Evolutionary conservation across 345 rosid species (phyloP).

Genomic region (Murraya koenigii): DNA sequence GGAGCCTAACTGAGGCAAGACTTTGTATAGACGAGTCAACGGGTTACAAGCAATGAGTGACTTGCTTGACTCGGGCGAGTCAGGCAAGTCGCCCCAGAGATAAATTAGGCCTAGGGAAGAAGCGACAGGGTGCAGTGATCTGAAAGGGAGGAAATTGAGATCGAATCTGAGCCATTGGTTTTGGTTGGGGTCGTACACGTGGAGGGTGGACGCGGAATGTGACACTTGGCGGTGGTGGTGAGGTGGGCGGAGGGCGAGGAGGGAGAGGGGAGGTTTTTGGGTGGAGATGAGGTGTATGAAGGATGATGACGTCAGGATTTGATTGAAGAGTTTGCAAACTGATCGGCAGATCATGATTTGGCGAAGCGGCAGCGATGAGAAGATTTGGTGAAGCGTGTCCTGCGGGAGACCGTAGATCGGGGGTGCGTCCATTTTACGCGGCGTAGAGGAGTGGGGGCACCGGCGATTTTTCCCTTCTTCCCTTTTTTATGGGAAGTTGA

Average conservation of each 20-base stretch:
- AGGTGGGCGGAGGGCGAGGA: conserved; percentile 71
- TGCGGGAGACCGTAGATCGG: conserved; percentile 65
- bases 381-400: conserved; percentile 76
- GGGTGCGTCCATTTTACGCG: conserved; percentile 35
- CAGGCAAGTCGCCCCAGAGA: conserved; percentile 61
- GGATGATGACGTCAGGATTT: conserved; percentile 38
- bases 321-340: conserved; percentile 64
- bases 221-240: conserved; percentile 39
- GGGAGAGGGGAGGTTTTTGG: conserved; percentile 48
- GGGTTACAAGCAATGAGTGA: conserved; percentile 80
- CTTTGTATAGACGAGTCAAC: conserved; percentile 60
- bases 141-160: conserved; percentile 72
- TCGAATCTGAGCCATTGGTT: conserved; percentile 62
- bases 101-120: conserved; percentile 69
- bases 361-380: conserved; percentile 75
- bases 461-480: neutral
- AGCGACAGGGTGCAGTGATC: conserved; percentile 68
- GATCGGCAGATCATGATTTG: conserved; percentile 70
- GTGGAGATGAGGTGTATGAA: conserved; percentile 46
- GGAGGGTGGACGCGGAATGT: conserved; percentile 30
- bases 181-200: conserved; percentile 64
- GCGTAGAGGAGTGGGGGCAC: neutral
- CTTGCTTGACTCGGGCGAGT: conserved; percentile 47
- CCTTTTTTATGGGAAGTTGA: too few species aligned
- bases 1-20: conserved; percentile 80